Conservation (phyloP, 352 stramenopile species). For the Pythium phragmiticola region DNA sequence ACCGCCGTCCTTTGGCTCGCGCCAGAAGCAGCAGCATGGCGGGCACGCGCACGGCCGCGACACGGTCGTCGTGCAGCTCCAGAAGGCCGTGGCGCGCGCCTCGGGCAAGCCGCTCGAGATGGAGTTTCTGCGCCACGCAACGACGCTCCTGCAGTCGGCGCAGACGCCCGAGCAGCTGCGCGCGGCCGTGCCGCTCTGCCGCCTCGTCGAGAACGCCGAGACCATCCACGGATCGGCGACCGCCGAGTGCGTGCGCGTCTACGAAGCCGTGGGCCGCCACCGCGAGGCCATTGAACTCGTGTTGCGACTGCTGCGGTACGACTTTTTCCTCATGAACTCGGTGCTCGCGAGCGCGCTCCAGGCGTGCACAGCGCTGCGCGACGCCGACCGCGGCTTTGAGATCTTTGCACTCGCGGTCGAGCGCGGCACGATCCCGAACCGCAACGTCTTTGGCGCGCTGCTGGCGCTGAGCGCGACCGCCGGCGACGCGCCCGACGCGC, state of each 20-base stretch:
- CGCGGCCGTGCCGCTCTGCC: slow-evolving; percentile 57
- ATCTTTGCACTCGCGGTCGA: slow-evolving; percentile 55
- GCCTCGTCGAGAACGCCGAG: slow-evolving; percentile 38
- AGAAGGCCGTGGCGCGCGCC: slow-evolving; percentile 39
- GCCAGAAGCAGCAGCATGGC: slow-evolving; percentile 15
- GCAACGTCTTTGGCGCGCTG: slow-evolving; percentile 61
- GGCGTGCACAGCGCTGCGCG: slow-evolving; percentile 44
- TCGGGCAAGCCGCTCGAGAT: slow-evolving; percentile 28
- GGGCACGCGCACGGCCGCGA: slow-evolving; percentile 5
- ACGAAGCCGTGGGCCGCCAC: slow-evolving; percentile 51
- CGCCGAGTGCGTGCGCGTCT: slow-evolving; percentile 66
- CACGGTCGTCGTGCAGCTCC: slow-evolving; percentile 32
- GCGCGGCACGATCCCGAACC: slow-evolving; percentile 66
- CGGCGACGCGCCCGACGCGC: slow-evolving; percentile 33
- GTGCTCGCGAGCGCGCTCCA: slow-evolving; percentile 63
- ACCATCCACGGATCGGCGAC: slow-evolving; percentile 40
- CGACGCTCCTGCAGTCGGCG: slow-evolving; percentile 45
- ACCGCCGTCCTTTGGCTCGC: slow-evolving; percentile 17
- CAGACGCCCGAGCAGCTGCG: slow-evolving; percentile 52
- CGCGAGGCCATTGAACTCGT: slow-evolving; percentile 48
- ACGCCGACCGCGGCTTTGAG: slow-evolving; percentile 55
- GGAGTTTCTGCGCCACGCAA: slow-evolving; percentile 50
- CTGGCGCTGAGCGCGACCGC: slow-evolving; percentile 47
- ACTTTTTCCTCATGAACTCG: slow-evolving; percentile 67
- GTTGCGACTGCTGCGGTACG: slow-evolving; percentile 49